Percentiles rank a stretch among this genome's conserved stretches.
Evolutionary conservation across 139 green algal species (phyloP).

Genomic region (Eudorina sp.): DNA sequence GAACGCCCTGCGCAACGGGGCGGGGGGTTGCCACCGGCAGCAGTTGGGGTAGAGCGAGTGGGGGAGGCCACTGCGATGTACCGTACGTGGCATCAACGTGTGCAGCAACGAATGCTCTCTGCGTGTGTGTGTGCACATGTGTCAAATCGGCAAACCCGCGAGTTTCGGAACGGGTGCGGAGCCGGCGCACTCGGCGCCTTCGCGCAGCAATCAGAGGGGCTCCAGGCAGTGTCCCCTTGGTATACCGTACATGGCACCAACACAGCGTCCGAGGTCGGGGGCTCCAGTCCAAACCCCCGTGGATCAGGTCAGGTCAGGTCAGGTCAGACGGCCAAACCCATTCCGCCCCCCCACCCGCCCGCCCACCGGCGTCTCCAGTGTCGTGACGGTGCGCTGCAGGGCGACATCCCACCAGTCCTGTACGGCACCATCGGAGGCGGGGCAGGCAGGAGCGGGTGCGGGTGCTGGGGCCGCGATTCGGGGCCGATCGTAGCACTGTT

Average conservation of each 20-base stretch:
- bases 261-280: too few species aligned
- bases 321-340: too few species aligned
- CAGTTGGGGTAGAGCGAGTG: neutral
- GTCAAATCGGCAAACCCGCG: neutral
- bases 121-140: neutral
- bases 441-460: neutral
- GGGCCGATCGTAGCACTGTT: too few species aligned
- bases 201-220: too few species aligned
- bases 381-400: neutral
- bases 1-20: neutral
- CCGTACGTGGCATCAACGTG: neutral
- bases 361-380: neutral
- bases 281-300: too few species aligned
- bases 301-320: neutral
- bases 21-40: too few species aligned
- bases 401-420: conserved; percentile 49
- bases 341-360: too few species aligned
- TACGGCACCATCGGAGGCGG: neutral
- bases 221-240: neutral
- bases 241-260: too few species aligned
- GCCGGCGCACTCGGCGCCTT: too few species aligned
- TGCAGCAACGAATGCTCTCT: neutral
- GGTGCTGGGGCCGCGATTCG: neutral
- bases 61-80: neutral
- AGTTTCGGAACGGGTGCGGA: too few species aligned